A percentile compares a stretch with the other conserved stretches of the same genome.
Evolutionary conservation across 2,329 filamentous ascomycete species (phyloP).

Genomic region (Fusarium setosum): DNA sequence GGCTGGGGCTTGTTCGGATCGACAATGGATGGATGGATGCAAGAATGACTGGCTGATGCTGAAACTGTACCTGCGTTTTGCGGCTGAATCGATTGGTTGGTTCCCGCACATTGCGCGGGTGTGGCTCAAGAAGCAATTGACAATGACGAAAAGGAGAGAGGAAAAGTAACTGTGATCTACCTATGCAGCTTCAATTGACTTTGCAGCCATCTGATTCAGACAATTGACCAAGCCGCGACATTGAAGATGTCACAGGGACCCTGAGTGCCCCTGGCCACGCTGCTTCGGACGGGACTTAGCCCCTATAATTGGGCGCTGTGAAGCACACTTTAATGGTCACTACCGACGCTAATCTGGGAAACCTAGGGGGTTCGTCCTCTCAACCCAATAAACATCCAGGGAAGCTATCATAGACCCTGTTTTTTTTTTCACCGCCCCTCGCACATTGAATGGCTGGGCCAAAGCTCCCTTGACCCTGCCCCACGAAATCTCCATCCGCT

Average conservation of each 20-base stretch:
- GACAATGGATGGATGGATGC: conserved; percentile 5
- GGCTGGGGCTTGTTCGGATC: conserved; percentile 18
- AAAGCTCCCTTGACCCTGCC: conserved; percentile 34
- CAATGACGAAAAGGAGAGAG: not conserved
- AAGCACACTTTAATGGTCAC: conserved; percentile 27
- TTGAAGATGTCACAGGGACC: not conserved
- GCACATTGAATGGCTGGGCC: conserved; percentile 1
- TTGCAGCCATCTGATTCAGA: too few species aligned
- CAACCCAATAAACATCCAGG: conserved; percentile 12
- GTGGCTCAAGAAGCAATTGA: conserved; percentile 2
- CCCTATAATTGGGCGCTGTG: conserved; percentile 18
- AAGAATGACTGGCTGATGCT: conserved; percentile 2
- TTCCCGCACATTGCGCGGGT: not conserved
- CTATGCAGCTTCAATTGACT: too few species aligned
- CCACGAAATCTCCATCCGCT: conserved; percentile 30
- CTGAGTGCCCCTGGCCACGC: not conserved
- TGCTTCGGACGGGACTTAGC: not conserved
- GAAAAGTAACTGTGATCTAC: too few species aligned
- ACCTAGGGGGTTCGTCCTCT: conserved; percentile 7
- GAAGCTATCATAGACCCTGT: conserved; percentile 13
- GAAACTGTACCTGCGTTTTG: conserved; percentile 34
- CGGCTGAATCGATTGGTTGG: conserved; percentile 16
- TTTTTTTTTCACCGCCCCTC: conserved; percentile 37
- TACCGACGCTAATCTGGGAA: conserved; percentile 27
- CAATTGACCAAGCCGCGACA: not conserved